A percentile compares a stretch with the other conserved stretches of the same genome.
Evolutionary conservation across 2,329 filamentous ascomycete species (phyloP).

Genomic region (Aspergillus ochraceoroseus): DNA sequence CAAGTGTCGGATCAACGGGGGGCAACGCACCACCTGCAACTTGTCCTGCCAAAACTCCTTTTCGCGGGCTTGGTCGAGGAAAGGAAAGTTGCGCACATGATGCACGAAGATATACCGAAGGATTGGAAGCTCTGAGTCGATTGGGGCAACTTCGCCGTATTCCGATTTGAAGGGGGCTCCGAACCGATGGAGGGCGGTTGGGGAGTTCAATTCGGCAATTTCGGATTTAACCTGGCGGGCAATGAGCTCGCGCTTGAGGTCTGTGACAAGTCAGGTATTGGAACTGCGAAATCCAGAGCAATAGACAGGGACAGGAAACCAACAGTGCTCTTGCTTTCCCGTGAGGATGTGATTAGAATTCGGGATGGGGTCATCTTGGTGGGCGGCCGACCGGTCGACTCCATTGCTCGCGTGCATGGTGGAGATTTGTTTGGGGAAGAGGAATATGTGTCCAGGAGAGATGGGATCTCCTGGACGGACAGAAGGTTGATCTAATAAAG

Average conservation of each 20-base stretch:
- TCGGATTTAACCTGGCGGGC: slow-evolving; percentile 84
- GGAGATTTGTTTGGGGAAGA: slow-evolving; percentile 8
- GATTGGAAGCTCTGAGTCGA: slow-evolving; percentile 90
- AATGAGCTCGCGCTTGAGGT: slow-evolving; percentile 93
- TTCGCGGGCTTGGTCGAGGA: slow-evolving; percentile 91
- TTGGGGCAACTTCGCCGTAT: slow-evolving; percentile 82
- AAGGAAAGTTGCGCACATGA: slow-evolving; percentile 96
- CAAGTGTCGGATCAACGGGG: background rate
- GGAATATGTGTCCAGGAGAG: slow-evolving; percentile 5
- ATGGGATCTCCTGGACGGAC: background rate
- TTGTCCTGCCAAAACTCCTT: slow-evolving; percentile 99
- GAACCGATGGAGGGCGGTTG: slow-evolving; percentile 89
- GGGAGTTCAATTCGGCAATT: slow-evolving; percentile 87
- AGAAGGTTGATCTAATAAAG: slow-evolving; percentile 7
- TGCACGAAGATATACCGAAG: slow-evolving; percentile 96
- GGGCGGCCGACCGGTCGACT: slow-evolving; percentile 9
- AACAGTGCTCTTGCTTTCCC: slow-evolving; percentile 97
- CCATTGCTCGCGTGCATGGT: slow-evolving; percentile 16
- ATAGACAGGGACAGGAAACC: slow-evolving; percentile 28
- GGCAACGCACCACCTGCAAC: slow-evolving; percentile 73
- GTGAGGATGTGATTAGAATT: slow-evolving; percentile 64
- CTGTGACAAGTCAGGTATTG: slow-evolving; percentile 44
- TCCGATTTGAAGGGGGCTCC: slow-evolving; percentile 93
- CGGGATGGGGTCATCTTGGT: slow-evolving; percentile 30
- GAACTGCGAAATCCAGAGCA: background rate